Percentiles rank a stretch among this genome's conserved stretches.
phyloP scores from a whole-genome alignment of 1,139 yeast species.

The Geotrichum aggregatum region DNA sequence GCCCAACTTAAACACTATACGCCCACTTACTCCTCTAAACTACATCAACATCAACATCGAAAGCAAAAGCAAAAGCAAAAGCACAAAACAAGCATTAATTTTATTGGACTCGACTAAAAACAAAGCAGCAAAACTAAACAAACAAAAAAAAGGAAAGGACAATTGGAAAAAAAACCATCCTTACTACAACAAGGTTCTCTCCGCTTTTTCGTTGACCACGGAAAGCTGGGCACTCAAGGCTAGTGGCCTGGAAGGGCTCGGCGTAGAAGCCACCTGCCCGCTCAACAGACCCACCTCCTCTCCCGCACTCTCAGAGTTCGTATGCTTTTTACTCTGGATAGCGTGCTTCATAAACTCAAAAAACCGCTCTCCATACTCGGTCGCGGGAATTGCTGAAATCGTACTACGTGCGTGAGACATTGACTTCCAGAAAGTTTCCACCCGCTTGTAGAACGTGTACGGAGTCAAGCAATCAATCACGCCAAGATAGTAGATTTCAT shows the following conservation, averaged over 20 bases:
- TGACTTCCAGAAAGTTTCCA: slow-evolving; percentile 85
- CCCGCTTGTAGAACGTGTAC: slow-evolving; percentile 66
- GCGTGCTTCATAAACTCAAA: slow-evolving; percentile 56
- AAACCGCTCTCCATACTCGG: slow-evolving; percentile 85
- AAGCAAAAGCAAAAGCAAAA: not conserved
- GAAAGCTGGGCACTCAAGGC: not conserved
- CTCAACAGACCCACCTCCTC: not conserved
- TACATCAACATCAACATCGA: too few relatives aligned
- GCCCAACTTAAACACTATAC: too few relatives aligned
- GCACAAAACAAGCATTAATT: not conserved
- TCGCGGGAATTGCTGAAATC: slow-evolving; percentile 86
- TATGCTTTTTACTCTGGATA: not conserved
- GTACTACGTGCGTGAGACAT: slow-evolving; percentile 62
- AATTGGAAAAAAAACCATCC: not conserved
- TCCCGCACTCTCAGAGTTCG: not conserved
- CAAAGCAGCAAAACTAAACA: not conserved
- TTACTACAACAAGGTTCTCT: not conserved
- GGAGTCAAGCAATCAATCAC: slow-evolving; percentile 89
- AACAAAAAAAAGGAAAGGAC: too few relatives aligned
- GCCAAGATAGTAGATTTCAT: slow-evolving; percentile 81
- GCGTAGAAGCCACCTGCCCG: not conserved
- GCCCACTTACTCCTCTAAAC: too few relatives aligned
- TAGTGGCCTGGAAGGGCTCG: not conserved
- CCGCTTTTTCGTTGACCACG: not conserved
- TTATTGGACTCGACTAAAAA: too few relatives aligned